phyloP scores from a whole-genome alignment of 2,329 filamentous ascomycete genomes.

The Colletotrichum somersetense region DNA sequence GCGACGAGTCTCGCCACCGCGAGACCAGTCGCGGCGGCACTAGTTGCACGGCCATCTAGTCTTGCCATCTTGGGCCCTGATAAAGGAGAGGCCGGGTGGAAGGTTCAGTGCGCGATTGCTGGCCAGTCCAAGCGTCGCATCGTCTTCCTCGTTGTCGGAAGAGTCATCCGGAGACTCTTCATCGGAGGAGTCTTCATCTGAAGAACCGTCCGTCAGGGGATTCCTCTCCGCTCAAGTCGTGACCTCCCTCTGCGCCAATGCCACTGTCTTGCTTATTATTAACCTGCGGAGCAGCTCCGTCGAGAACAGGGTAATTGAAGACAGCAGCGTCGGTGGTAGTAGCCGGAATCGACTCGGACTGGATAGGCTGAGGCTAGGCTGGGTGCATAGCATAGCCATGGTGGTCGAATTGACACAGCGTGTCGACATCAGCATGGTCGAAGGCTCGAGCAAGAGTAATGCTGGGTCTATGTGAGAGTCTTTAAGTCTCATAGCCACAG shows the following conservation, averaged over 20 bases:
- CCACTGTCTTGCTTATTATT: not conserved
- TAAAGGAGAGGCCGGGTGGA: not conserved
- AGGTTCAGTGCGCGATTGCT: not conserved
- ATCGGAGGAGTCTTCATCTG: not conserved
- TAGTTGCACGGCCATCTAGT: not conserved
- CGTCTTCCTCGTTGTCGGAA: not conserved
- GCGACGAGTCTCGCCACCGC: not conserved
- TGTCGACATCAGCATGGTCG: not conserved
- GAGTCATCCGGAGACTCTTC: not conserved
- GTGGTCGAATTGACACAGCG: rapidly evolving
- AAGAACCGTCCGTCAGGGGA: not conserved
- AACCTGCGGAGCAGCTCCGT: not conserved
- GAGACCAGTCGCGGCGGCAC: not conserved
- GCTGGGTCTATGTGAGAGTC: too few species aligned
- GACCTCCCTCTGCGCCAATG: too few species aligned
- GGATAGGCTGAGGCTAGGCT: too few species aligned
- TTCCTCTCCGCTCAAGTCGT: not conserved
- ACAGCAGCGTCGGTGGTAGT: not conserved
- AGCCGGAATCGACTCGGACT: too few species aligned
- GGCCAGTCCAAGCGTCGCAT: not conserved
- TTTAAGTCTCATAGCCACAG: too few species aligned
- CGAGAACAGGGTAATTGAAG: not conserved
- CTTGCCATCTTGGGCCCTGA: not conserved
- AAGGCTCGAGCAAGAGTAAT: not conserved
- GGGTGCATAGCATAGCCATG: not conserved